phyloP scores from a whole-genome alignment of 2,329 filamentous ascomycete genomes.

The Didymella pomorum region DNA sequence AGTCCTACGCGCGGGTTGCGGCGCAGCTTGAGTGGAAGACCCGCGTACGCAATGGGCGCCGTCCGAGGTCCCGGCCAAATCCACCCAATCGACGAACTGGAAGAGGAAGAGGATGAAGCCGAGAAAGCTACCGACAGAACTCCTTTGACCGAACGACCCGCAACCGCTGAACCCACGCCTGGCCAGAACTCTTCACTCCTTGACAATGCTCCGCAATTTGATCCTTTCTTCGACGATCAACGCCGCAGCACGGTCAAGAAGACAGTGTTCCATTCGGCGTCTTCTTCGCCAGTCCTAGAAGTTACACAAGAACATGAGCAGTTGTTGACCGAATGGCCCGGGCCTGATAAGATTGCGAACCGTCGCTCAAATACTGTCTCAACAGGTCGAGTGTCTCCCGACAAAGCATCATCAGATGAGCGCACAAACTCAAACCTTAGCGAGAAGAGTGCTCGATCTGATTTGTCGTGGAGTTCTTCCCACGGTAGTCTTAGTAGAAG shows the following conservation, averaged over 20 bases:
- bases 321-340: slow-evolving; percentile 25
- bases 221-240: slow-evolving; percentile 54
- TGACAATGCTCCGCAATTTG: slow-evolving; percentile 43
- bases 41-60: slow-evolving; percentile 59
- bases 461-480: slow-evolving; percentile 53
- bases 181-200: slow-evolving; percentile 34
- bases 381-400: slow-evolving; percentile 55
- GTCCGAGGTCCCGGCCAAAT: slow-evolving; percentile 63
- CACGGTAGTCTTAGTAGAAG: slow-evolving; percentile 54
- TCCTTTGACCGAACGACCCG: slow-evolving; percentile 25
- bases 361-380: slow-evolving; percentile 31
- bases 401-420: slow-evolving; percentile 57
- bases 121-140: slow-evolving; percentile 31
- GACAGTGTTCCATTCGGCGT: slow-evolving; percentile 38
- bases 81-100: slow-evolving; percentile 69
- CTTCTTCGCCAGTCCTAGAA: slow-evolving; percentile 34
- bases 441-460: slow-evolving; percentile 58
- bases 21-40: slow-evolving; percentile 49
- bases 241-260: slow-evolving; percentile 36
- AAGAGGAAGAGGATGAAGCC: slow-evolving; percentile 54
- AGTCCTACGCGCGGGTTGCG: slow-evolving; percentile 59
- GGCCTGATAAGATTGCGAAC: slow-evolving; percentile 20
- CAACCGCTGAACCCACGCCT: slow-evolving; percentile 37
- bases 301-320: slow-evolving; percentile 15
- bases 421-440: slow-evolving; percentile 65